These are phyloP conservation scores for Passiflora organensis DNA, from an alignment of 345 rosid genomes.

Conservation along the genomic window DNA sequence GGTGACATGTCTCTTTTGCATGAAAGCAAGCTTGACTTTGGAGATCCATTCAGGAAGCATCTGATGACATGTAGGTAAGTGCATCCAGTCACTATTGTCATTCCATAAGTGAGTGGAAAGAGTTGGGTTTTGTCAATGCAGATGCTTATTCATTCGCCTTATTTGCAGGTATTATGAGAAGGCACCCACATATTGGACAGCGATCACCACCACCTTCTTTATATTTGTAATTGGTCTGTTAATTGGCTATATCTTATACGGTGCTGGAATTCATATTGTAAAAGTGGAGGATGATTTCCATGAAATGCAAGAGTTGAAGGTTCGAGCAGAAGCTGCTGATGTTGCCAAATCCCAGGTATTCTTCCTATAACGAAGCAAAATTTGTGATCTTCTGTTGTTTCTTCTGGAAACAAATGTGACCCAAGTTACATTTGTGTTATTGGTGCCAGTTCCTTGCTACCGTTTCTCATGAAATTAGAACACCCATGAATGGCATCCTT, in stretches of 20 bases:
- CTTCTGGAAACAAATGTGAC: conserved; percentile 7
- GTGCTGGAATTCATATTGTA: conserved; percentile 74
- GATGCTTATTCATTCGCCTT: conserved; percentile 11
- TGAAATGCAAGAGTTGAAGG: conserved; percentile 79
- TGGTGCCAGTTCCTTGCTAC: conserved; percentile 84
- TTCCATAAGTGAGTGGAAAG: conserved; percentile 1
- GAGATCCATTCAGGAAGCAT: conserved; percentile 93
- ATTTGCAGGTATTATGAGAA: conserved; percentile 70
- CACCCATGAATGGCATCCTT: conserved; percentile 99
- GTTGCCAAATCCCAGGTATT: conserved; percentile 88
- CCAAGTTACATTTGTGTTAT: conserved; percentile 7
- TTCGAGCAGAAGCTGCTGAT: conserved; percentile 95
- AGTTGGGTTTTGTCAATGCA: background rate
- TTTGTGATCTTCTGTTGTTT: background rate
- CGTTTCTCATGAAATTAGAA: conserved; percentile 95
- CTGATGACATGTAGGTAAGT: conserved; percentile 85
- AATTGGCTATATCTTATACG: conserved; percentile 77
- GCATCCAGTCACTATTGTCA: conserved; percentile 8
- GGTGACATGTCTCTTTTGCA: conserved; percentile 68
- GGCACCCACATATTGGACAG: conserved; percentile 70
- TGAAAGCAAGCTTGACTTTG: conserved; percentile 86
- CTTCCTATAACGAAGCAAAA: background rate
- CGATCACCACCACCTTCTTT: conserved; percentile 58
- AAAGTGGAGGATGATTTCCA: conserved; percentile 86
- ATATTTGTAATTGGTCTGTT: conserved; percentile 73